Base-by-base conservation (phyloP, 495 filamentous ascomycete genomes). In the Mytilinidion resinicola region DNA sequence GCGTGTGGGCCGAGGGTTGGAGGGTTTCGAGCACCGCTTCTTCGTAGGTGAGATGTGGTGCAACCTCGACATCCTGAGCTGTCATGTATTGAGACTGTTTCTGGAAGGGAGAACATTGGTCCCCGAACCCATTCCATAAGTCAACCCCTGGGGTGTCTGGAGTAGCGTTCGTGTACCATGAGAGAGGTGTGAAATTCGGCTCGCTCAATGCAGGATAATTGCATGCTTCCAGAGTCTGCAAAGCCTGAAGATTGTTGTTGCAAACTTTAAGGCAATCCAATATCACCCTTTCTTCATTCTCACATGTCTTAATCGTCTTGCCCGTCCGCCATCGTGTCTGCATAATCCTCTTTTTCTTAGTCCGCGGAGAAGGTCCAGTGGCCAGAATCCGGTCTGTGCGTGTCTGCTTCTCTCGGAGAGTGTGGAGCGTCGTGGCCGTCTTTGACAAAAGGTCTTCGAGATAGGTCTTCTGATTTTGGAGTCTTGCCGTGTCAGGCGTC, bases 251-350 rank as follows among this genome's bases (percentile, higher is more conserved):
- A 35, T 61, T 65, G 35, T 35, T 51, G 9, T 35, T 19, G 46
- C 62, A 65, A 6, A 59, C 57, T 19, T 47, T 42, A 42, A 65
- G 25, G 39, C 54, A 65, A 43, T 65, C 62, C 25, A 65, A 25
- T 15, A 65, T 55, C n/a, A 35, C 51, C 11, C 38, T 55, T 39
- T 65, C 58, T 41, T 65, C 62, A 34, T 61, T 57, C 33, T 65
- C 62, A 44, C 62, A 58, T 14, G 58, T 65, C 42, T 61, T 44
- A 38, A 65, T 65, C 9, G 62, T 61, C 62, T 65, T 65, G 53
- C 33, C 50, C 15, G 58, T 65, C 20, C 55, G 25, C 62, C 62
- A 65, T 36, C 38, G 30, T 25, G 57, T 61, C 30, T 65, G 62
- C 55, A 39, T 25, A 12, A 61, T 58, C 58, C 60, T 61, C 44